phyloP scores from a whole-genome alignment of 1,284 basidiomycete genomes.

The Leccinum subrobustum region DNA sequence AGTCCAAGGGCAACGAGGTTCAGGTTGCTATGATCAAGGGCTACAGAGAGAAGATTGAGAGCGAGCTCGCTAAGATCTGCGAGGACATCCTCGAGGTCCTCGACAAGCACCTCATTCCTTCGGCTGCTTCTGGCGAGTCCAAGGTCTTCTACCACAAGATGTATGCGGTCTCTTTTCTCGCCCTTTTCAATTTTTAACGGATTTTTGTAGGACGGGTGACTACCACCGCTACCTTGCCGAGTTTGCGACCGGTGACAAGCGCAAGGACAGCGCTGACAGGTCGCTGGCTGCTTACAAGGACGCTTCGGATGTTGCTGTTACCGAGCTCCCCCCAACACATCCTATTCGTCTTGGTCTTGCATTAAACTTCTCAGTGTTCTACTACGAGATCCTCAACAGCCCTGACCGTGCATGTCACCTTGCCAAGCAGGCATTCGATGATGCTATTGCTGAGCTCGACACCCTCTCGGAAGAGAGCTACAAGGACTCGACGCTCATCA shows the following conservation, averaged over 20 bases:
- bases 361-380: constrained; percentile 99
- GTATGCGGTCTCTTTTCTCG: constrained; percentile 46
- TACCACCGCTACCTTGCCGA: constrained; percentile 99
- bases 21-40: constrained; percentile 99
- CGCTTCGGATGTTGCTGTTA: constrained; percentile 96
- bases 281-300: constrained; percentile 99
- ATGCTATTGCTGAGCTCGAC: constrained; percentile 99
- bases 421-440: constrained; percentile 99
- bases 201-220: constrained; percentile 89
- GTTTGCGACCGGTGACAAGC: constrained; percentile 98
- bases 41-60: constrained; percentile 98
- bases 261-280: constrained; percentile 98
- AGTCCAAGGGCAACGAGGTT: constrained; percentile 97
- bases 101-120: constrained; percentile 99
- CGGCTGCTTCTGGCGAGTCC: constrained; percentile 95
- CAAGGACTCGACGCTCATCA: constrained; percentile 98
- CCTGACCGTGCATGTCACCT: constrained; percentile 99
- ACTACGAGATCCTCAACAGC: constrained; percentile 99
- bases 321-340: constrained; percentile 97
- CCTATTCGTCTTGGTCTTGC: constrained; percentile 99
- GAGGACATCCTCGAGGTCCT: constrained; percentile 99
- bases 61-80: constrained; percentile 98
- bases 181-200: constrained; percentile 1
- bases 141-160: constrained; percentile 99
- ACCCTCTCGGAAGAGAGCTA: constrained; percentile 99